Percentiles rank a stretch among this genome's conserved stretches.
Evolutionary conservation across 257 asterid species (phyloP).

Genomic region (Osmanthus fragrans): DNA sequence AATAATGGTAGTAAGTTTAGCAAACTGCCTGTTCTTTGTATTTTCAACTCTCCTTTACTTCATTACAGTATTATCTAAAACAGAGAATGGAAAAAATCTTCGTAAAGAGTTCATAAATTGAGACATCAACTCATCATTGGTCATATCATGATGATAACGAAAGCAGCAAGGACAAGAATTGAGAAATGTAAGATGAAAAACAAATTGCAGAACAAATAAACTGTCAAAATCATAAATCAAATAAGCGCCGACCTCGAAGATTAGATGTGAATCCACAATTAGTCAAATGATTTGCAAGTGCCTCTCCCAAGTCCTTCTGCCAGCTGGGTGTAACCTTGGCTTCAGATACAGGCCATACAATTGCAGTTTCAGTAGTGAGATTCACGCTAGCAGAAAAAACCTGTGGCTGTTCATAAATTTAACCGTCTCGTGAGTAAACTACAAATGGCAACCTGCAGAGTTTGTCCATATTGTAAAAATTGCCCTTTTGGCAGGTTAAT

Average conservation of each 20-base stretch:
- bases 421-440: neutral
- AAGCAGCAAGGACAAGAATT: neutral
- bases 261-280: conserved; percentile 52
- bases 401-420: conserved; percentile 44
- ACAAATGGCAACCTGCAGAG: neutral
- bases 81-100: neutral
- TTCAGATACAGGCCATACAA: conserved; percentile 55
- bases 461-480: neutral
- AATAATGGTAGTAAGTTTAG: neutral
- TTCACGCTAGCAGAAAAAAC: conserved; percentile 59
- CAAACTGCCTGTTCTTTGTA: neutral
- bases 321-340: conserved; percentile 50
- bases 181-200: conserved; percentile 22
- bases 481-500: neutral
- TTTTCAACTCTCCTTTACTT: neutral
- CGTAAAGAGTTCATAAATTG: neutral
- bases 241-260: conserved; percentile 66
- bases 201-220: conserved; percentile 9
- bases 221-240: conserved; percentile 15
- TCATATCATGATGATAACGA: neutral
- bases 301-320: conserved; percentile 55
- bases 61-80: conserved; percentile 15
- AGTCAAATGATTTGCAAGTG: conserved; percentile 59
- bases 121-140: neutral
- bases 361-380: conserved; percentile 61